Percentiles rank a stretch among this genome's conserved stretches.
phyloP scores from a whole-genome alignment of 2,329 filamentous ascomycete genomes.

The Ophiocordyceps camponoti-floridani region DNA sequence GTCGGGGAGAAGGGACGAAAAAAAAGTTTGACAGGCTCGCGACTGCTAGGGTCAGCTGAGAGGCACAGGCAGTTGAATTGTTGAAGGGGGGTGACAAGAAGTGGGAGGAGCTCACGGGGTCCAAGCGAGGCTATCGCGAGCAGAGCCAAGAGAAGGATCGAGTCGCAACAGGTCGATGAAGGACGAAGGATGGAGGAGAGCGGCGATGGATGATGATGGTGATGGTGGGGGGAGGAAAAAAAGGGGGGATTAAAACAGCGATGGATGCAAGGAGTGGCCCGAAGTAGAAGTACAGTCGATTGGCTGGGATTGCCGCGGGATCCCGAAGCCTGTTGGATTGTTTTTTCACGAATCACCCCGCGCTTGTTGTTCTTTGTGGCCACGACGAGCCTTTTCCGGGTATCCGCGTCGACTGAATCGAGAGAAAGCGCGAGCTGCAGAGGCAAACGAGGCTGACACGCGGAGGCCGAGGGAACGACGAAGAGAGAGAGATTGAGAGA shows the following conservation, averaged over 20 bases:
- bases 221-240: neutral
- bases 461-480: constrained; percentile 4
- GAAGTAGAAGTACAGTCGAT: constrained; percentile 16
- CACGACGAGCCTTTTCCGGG: neutral
- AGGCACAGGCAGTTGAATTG: no score
- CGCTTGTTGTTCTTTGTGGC: neutral
- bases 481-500: no score
- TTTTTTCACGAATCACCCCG: neutral
- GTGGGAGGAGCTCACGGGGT: neutral
- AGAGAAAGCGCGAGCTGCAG: no score
- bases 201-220: no score
- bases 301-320: constrained; percentile 3
- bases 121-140: neutral
- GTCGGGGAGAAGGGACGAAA: neutral
- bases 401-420: neutral
- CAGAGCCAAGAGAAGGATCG: neutral
- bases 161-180: neutral
- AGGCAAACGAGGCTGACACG: constrained; percentile 6
- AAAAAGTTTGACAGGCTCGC: neutral
- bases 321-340: constrained; percentile 4
- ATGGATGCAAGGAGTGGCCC: constrained; percentile 8
- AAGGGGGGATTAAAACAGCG: neutral
- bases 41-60: neutral
- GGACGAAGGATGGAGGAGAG: no score
- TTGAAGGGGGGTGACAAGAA: neutral